Conservation (phyloP, 2,329 filamentous ascomycete genomes). For the Curvularia lunata region DNA sequence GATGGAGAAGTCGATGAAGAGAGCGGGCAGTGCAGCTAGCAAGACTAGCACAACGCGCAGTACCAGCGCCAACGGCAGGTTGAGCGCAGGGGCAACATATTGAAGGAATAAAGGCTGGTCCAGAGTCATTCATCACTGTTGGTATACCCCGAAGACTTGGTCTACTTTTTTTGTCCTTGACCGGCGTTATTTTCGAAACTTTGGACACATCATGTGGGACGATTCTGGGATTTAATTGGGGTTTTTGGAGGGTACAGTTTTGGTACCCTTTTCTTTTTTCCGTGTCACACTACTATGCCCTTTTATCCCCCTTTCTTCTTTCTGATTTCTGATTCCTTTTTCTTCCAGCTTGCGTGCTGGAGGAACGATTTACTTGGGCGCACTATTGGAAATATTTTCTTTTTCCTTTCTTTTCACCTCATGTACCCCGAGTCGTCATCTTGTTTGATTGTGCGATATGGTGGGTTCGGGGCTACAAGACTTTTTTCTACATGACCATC, state of each 20-base stretch:
- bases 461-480: neutral
- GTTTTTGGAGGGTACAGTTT: neutral
- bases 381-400: neutral
- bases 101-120: constrained; percentile 4
- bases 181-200: neutral
- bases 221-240: neutral
- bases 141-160: constrained; percentile 7
- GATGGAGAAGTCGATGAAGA: constrained; percentile 60
- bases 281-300: neutral
- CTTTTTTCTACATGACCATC: neutral
- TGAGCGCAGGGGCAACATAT: constrained; percentile 8
- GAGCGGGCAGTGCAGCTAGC: constrained; percentile 19
- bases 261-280: neutral
- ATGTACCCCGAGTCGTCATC: neutral
- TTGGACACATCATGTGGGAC: constrained; percentile 4
- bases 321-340: neutral
- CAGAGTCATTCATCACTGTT: constrained; percentile 9
- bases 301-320: neutral
- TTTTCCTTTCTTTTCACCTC: neutral
- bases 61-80: constrained; percentile 17
- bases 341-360: neutral
- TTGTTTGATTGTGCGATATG: neutral
- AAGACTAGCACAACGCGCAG: constrained; percentile 17
- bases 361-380: neutral
- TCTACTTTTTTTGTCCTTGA: neutral